Conservation (phyloP, 495 filamentous ascomycete species). For the Hypoxylon lienhwacheense region DNA sequence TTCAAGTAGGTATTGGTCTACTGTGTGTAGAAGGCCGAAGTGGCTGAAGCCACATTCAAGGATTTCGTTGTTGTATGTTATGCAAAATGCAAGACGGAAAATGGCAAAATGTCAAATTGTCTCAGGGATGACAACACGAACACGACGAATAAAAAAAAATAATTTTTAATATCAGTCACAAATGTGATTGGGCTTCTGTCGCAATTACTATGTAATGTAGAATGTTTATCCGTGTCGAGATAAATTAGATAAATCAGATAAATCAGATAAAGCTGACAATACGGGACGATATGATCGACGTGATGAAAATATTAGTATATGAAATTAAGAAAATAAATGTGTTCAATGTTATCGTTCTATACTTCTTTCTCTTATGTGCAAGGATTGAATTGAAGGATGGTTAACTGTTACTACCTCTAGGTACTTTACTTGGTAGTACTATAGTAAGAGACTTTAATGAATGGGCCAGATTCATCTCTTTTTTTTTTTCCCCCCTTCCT, state of each 20-base stretch:
- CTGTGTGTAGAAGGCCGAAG: conserved; percentile 24
- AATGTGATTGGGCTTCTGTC: conserved; percentile 14
- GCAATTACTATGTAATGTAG: too few species aligned
- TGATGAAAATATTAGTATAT: too few species aligned
- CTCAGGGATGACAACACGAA: conserved; percentile 23
- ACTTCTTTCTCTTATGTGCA: conserved; percentile 21
- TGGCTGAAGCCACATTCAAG: conserved; percentile 32
- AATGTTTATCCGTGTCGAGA: too few species aligned
- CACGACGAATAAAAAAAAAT: conserved; percentile 17
- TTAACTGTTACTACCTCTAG: too few species aligned
- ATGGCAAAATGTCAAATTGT: conserved; percentile 28
- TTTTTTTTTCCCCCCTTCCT: conserved; percentile 2
- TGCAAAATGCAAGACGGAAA: too few species aligned
- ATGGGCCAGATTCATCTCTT: conserved; percentile 24
- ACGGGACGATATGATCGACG: conserved; percentile 17
- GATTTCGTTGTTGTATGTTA: conserved; percentile 12
- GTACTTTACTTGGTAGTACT: too few species aligned
- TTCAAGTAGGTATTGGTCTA: too few species aligned
- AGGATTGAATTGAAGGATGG: too few species aligned
- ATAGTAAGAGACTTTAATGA: too few species aligned
- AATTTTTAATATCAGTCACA: conserved; percentile 8
- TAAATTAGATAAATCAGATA: conserved; percentile 6
- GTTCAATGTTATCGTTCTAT: conserved; percentile 32
- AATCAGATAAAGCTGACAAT: conserved; percentile 8
- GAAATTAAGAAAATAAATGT: conserved; percentile 30